A percentile compares a stretch with the other conserved stretches of the same genome.
phyloP scores from a whole-genome alignment of 1,284 basidiomycete genomes.

The Vanrija sp. region DNA sequence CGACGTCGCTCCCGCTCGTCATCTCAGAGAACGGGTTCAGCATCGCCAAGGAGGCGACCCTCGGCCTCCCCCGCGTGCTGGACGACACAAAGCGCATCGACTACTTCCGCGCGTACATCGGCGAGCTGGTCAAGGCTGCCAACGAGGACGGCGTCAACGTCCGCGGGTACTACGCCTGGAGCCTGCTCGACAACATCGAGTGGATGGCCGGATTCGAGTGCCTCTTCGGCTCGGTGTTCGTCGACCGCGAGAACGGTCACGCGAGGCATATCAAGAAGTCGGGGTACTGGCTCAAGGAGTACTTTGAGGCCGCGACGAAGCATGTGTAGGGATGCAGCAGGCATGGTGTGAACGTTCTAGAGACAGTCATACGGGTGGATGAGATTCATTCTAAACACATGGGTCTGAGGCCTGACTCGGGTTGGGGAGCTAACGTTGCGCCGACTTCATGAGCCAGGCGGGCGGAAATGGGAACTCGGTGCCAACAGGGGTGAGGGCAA shows the following conservation, averaged over 20 bases:
- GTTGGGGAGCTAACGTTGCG: no score
- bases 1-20: slow-evolving; percentile 8
- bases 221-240: slow-evolving; percentile 3
- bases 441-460: no score
- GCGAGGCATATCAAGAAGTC: no score
- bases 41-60: background rate
- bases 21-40: slow-evolving; percentile 20
- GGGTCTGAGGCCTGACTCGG: no score
- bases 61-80: slow-evolving; percentile 12
- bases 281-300: no score
- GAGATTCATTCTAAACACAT: no score
- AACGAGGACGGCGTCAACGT: slow-evolving; percentile 25
- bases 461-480: no score
- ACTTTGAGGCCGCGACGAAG: no score
- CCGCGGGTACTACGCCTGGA: slow-evolving; percentile 33
- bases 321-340: no score
- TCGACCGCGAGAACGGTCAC: slow-evolving; percentile 2
- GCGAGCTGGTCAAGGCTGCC: slow-evolving; percentile 21
- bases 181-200: slow-evolving; percentile 25
- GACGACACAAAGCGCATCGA: slow-evolving; percentile 23
- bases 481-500: no score
- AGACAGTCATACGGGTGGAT: no score
- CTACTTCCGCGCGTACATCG: slow-evolving; percentile 27
- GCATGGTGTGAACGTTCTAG: no score
- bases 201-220: slow-evolving; percentile 1